Evolutionary conservation across 1,284 basidiomycete species (phyloP), one percentile per base, ranked within the genome.

Genomic region (Marasmius fiardii): DNA sequence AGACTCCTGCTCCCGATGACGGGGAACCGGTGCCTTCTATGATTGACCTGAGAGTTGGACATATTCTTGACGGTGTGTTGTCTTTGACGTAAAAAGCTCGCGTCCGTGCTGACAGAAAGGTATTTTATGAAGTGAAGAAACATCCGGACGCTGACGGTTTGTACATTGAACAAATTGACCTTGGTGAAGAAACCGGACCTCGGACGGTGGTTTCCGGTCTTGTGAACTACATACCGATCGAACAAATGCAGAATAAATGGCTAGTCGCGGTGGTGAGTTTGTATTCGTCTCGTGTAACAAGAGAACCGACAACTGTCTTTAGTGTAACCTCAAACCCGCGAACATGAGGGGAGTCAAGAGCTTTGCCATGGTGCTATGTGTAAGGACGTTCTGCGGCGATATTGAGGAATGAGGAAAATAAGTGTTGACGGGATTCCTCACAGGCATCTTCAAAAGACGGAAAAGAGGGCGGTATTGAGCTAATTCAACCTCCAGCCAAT

Each of bases 301-400:
- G 43, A 37, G 43, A 43, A 10, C 28, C 24, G 24, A 24, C 39
- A 41, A 31, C 49, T 51, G 48, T 53, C 2, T 58, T 8, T 57
- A 91, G 88, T 94, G 93, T 73, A 98, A 98, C 71, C 74, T 98
- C 58, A 98, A 98, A 72, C 95, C 95, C 4, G 95, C 91, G 16
- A 90, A 80, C 63, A 97, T 98, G 95, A 86, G 95, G 56, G 95
- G 95, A 4, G 85, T 98, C 62, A 97, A 96, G 76, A 95, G 93
- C 60, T 95, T 90, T 65, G 95, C 93, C 26, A 98, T 98, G 95
- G 90, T 98, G 33, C 86, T 98, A 61, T 92, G 88, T 65, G 93
- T 93, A 71, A 49, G 88, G 69, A 2, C 2, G 14, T 8, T 18
- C 14, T 43, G 33, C 51, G 21, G 34, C 16, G 11, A 23, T 31